phyloP scores from a whole-genome alignment of 768 basidiomycete genomes.

The Neoboletus subvelutipes region DNA sequence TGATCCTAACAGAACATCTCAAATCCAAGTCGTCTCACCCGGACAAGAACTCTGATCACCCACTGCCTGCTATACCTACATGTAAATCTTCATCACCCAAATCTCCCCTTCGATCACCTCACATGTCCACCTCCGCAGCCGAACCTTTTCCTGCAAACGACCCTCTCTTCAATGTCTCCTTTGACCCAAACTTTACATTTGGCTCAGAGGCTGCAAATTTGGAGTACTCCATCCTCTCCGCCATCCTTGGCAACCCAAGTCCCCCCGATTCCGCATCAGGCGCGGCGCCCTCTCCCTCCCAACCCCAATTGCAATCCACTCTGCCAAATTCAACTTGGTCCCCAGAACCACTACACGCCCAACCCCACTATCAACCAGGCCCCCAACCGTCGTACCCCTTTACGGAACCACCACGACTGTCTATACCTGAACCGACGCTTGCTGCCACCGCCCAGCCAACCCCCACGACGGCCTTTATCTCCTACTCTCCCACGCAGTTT shows the following conservation, averaged over 20 bases:
- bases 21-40: constrained; percentile 32
- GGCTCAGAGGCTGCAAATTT: constrained; percentile 90
- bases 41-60: constrained; percentile 33
- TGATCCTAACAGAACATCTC: constrained; percentile 38
- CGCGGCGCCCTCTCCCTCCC: constrained; percentile 30
- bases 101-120: constrained; percentile 2
- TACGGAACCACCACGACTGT: constrained; percentile 30
- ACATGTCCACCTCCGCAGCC: constrained; percentile 31
- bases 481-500: constrained; percentile 33
- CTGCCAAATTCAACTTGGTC: constrained; percentile 39
- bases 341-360: constrained; percentile 34
- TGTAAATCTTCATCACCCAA: constrained; percentile 26
- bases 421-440: constrained; percentile 35
- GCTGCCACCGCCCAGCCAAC: constrained; percentile 27
- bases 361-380: constrained; percentile 29
- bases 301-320: constrained; percentile 20
- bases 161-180: constrained; percentile 57
- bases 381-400: constrained; percentile 24
- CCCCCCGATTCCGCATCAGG: constrained; percentile 36
- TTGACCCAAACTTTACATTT: constrained; percentile 65
- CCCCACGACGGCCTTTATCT: constrained; percentile 30
- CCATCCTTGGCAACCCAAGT: constrained; percentile 82
- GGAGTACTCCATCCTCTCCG: constrained; percentile 92
- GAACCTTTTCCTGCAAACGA: constrained; percentile 56
- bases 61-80: constrained; percentile 28